Conservation (phyloP, 345 rosid genomes). For the Camelina hispida region DNA sequence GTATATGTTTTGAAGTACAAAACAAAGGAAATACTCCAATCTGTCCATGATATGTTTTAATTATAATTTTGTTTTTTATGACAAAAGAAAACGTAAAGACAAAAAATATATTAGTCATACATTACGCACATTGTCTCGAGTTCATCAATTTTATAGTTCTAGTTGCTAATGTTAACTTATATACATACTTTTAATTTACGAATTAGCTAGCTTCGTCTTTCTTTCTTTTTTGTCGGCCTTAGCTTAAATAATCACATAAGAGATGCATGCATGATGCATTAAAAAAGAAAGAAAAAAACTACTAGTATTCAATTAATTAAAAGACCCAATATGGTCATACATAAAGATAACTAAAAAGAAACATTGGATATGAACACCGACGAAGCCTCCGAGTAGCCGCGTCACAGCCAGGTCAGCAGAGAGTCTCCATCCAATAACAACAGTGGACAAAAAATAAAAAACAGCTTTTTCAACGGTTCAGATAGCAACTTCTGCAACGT, state of each 20-base stretch:
- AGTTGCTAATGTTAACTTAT: neutral
- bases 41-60: neutral
- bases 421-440: slow-evolving; percentile 27
- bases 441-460: neutral
- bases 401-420: slow-evolving; percentile 46
- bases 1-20: slow-evolving; percentile 20
- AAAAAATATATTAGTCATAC: neutral
- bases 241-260: neutral
- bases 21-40: neutral
- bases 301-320: slow-evolving; percentile 2
- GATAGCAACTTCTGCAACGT: slow-evolving; percentile 25
- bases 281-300: neutral
- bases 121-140: neutral
- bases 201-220: neutral
- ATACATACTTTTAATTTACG: too few species aligned
- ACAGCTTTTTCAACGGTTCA: neutral
- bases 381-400: slow-evolving; percentile 41
- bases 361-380: neutral
- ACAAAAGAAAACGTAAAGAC: neutral
- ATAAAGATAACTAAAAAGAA: neutral
- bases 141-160: neutral
- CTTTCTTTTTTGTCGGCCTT: neutral
- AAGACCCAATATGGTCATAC: slow-evolving; percentile 11
- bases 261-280: slow-evolving; percentile 19
- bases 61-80: neutral